These are phyloP conservation scores for Oidium heveae DNA, from an alignment of 2,329 filamentous ascomycete species.

Conservation along the genomic window DNA sequence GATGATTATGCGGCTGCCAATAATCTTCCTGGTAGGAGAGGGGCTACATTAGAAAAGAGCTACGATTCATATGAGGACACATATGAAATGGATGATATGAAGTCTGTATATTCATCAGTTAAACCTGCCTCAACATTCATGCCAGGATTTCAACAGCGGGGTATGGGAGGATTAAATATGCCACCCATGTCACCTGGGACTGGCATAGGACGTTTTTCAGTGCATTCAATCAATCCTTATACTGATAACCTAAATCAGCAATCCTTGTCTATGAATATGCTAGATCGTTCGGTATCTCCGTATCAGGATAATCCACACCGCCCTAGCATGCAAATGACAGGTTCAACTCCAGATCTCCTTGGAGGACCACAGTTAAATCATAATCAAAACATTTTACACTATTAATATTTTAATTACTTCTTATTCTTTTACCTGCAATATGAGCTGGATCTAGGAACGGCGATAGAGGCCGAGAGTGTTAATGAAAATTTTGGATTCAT, in stretches of 20 bases:
- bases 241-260: slow-evolving; percentile 29
- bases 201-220: slow-evolving; percentile 23
- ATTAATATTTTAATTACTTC: no score
- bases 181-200: slow-evolving; percentile 62
- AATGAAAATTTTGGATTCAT: no score
- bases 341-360: slow-evolving; percentile 14
- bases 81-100: slow-evolving; percentile 96
- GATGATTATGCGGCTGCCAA: slow-evolving; percentile 81
- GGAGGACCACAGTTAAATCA: slow-evolving; percentile 18
- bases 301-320: slow-evolving; percentile 28
- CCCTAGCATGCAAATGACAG: slow-evolving; percentile 37
- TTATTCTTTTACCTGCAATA: no score
- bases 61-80: slow-evolving; percentile 46
- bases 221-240: slow-evolving; percentile 19
- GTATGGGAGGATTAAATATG: slow-evolving; percentile 30
- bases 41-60: slow-evolving; percentile 39
- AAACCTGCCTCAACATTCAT: slow-evolving; percentile 68
- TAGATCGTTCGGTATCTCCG: slow-evolving; percentile 26
- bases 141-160: slow-evolving; percentile 49
- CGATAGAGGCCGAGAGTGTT: no score
- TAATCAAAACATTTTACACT: slow-evolving; percentile 1
- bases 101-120: slow-evolving; percentile 81
- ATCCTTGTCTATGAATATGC: slow-evolving; percentile 35
- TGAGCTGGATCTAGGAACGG: no score
- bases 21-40: slow-evolving; percentile 74